Percentiles rank a stretch among this genome's conserved stretches.
phyloP scores from a whole-genome alignment of 2,329 filamentous ascomycete genomes.

The Thermothelomyces thermophilus region DNA sequence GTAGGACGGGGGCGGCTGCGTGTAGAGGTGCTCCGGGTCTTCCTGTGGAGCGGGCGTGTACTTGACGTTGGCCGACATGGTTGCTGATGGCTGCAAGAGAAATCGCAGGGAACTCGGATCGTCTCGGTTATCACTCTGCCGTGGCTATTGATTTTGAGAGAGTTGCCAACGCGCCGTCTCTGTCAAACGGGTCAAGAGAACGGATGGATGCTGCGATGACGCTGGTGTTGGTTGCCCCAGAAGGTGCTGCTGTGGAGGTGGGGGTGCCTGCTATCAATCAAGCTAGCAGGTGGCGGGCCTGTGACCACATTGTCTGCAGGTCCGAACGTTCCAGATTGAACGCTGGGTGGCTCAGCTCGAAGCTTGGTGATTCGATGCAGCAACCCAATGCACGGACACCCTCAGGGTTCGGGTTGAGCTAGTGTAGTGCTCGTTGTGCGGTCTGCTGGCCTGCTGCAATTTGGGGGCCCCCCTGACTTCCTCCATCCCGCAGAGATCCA shows the following conservation, averaged over 20 bases:
- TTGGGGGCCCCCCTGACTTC: not conserved
- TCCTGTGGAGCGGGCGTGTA: conserved; percentile 78
- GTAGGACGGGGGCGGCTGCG: conserved; percentile 80
- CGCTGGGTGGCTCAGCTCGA: not conserved
- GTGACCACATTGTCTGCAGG: conserved; percentile 2
- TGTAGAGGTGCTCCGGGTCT: conserved; percentile 73
- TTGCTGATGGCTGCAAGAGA: conserved; percentile 1
- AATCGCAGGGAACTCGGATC: not conserved
- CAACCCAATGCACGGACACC: too few species aligned
- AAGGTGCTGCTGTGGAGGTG: conserved; percentile 1
- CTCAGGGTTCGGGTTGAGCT: conserved; percentile 9
- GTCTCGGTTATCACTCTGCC: too few species aligned
- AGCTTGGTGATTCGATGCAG: too few species aligned
- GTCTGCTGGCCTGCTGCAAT: not conserved
- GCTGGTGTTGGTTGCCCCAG: not conserved
- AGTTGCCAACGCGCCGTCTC: too few species aligned
- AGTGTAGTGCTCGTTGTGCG: not conserved
- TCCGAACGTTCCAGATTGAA: conserved; percentile 11
- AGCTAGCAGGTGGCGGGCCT: conserved; percentile 14
- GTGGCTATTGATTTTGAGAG: too few species aligned
- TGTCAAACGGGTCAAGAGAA: too few species aligned
- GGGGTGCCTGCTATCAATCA: conserved; percentile 8
- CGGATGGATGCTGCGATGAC: too few species aligned
- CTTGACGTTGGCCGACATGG: conserved; percentile 56
- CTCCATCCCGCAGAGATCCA: not conserved